Conservation (phyloP, 2,329 filamentous ascomycete genomes). For the Exophiala alcalophila region DNA sequence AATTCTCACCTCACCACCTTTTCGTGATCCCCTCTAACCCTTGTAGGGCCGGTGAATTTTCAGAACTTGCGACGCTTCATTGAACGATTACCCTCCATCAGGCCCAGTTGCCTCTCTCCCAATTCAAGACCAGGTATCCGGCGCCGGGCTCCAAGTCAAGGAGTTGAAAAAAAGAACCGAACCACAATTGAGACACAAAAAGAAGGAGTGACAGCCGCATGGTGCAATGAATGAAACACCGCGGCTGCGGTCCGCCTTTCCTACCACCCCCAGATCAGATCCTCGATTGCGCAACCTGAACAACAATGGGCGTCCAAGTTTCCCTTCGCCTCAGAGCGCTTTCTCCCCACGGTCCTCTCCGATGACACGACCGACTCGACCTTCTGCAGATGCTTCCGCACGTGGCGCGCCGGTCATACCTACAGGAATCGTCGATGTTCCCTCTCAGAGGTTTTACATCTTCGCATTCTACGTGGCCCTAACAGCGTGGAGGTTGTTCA, state of each 20-base stretch:
- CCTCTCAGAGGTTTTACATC: conserved; percentile 85
- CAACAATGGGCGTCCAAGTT: conserved; percentile 13
- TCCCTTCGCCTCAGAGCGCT: conserved; percentile 16
- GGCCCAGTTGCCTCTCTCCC: too few species aligned
- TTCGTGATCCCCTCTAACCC: neutral
- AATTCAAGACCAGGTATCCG: too few species aligned
- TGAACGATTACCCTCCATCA: too few species aligned
- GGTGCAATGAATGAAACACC: conserved; percentile 81
- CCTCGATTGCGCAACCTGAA: conserved; percentile 17
- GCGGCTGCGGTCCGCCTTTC: conserved; percentile 77
- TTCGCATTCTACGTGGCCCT: conserved; percentile 73
- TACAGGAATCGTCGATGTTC: conserved; percentile 76
- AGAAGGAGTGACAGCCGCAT: conserved; percentile 32
- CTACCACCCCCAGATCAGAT: conserved; percentile 61
- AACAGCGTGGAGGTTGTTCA: conserved; percentile 79
- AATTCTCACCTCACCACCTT: too few species aligned
- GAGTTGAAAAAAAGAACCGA: conserved; percentile 15
- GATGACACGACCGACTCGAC: conserved; percentile 17
- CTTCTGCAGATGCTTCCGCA: conserved; percentile 22
- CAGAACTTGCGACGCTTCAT: too few species aligned
- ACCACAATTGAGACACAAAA: conserved; percentile 5
- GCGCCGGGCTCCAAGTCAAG: neutral
- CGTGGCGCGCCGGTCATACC: conserved; percentile 67
- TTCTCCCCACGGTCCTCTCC: conserved; percentile 27
- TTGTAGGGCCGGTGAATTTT: too few species aligned